Evolutionary conservation across 345 rosid genomes (phyloP).

Genomic region (Gossypium anomalum): DNA sequence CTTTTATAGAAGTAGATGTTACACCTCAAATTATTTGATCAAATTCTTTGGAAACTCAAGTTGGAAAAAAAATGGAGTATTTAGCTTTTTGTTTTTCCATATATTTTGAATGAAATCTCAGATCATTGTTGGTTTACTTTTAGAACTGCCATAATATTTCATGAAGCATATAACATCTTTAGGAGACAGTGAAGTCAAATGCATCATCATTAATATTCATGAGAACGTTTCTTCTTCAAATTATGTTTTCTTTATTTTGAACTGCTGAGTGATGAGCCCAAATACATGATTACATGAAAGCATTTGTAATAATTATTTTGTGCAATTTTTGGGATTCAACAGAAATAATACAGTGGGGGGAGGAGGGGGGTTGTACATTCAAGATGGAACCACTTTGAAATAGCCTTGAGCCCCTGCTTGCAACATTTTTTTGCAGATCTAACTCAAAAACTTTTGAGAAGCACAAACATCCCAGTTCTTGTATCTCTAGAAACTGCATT

Average conservation of each 20-base stretch:
- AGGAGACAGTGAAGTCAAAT: slow-evolving; percentile 9
- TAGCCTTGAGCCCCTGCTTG: not conserved
- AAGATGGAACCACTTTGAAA: not conserved
- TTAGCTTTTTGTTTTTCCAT: not conserved
- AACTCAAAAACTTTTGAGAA: slow-evolving; percentile 1
- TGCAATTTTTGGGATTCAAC: not conserved
- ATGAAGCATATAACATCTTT: slow-evolving; percentile 9
- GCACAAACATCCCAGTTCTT: slow-evolving; percentile 9
- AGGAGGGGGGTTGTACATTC: not conserved
- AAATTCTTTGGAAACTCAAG: too few relatives aligned
- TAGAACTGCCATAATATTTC: not conserved
- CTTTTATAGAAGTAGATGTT: too few relatives aligned
- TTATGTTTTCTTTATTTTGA: not conserved
- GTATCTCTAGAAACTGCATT: not conserved
- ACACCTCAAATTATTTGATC: too few relatives aligned
- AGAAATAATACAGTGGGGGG: not conserved
- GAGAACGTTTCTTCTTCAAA: not conserved
- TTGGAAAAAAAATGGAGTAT: too few relatives aligned
- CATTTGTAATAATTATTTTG: not conserved
- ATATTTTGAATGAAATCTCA: not conserved
- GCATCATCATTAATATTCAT: not conserved
- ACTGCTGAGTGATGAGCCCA: not conserved
- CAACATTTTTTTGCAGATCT: not conserved
- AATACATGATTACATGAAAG: slow-evolving; percentile 1
- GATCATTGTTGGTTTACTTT: not conserved